Conservation (phyloP, 148 eudicot genomes). For the Arbutus unedo region DNA sequence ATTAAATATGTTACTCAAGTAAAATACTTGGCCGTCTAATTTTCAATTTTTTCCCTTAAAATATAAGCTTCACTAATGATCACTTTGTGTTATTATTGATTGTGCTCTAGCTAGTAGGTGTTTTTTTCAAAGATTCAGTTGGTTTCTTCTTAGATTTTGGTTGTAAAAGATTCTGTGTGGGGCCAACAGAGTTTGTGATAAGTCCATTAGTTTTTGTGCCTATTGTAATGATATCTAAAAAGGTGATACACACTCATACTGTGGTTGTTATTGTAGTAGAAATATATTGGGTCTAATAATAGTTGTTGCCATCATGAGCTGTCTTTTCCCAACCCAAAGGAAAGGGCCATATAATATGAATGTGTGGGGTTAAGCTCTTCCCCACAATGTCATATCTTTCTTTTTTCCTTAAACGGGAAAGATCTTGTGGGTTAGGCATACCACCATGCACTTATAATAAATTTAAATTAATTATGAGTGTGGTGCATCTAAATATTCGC, state of each 20-base stretch:
- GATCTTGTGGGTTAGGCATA: background rate
- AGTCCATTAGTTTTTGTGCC: background rate
- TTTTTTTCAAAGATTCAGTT: slow-evolving; percentile 2
- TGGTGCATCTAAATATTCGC: background rate
- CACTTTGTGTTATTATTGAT: slow-evolving; percentile 8
- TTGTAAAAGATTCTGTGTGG: background rate
- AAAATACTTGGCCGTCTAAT: background rate
- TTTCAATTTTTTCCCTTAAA: background rate
- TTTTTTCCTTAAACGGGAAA: slow-evolving; percentile 15
- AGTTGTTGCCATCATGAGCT: slow-evolving; percentile 11
- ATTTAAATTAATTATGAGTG: too few relatives aligned
- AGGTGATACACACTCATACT: background rate
- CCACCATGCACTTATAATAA: background rate
- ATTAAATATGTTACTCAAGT: background rate
- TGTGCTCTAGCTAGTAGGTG: background rate
- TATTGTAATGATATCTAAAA: background rate
- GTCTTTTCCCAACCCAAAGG: slow-evolving; percentile 14
- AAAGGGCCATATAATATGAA: background rate
- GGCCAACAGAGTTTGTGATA: background rate
- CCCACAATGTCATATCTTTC: background rate
- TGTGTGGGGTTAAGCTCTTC: slow-evolving; percentile 8
- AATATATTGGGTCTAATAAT: background rate
- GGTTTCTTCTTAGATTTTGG: slow-evolving; percentile 3
- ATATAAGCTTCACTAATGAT: background rate
- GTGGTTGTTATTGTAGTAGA: background rate